phyloP scores from a whole-genome alignment of 495 filamentous ascomycete species.

The Lophiostoma macrostomum region DNA sequence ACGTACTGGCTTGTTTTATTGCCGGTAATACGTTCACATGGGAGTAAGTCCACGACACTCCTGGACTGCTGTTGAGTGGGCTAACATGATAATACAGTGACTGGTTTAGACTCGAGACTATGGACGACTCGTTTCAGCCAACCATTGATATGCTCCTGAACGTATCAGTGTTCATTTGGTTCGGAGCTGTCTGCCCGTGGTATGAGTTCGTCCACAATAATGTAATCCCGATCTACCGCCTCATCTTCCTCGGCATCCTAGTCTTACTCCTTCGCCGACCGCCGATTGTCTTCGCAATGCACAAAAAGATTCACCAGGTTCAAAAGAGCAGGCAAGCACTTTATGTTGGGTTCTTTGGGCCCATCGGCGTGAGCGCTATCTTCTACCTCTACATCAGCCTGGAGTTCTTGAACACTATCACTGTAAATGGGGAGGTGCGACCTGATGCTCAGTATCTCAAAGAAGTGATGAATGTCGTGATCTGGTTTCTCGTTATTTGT shows the following conservation, averaged over 20 bases:
- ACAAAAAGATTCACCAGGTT: conserved; percentile 77
- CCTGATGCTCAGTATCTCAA: conserved; percentile 62
- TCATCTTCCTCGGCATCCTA: conserved; percentile 75
- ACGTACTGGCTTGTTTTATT: conserved; percentile 89
- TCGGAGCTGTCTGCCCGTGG: conserved; percentile 87
- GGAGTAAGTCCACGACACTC: conserved; percentile 50
- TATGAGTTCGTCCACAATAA: conserved; percentile 60
- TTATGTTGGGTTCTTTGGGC: conserved; percentile 91
- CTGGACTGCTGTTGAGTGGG: background rate
- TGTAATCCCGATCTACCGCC: conserved; percentile 71
- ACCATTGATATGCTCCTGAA: conserved; percentile 90
- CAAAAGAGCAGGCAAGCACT: conserved; percentile 68
- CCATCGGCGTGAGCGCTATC: conserved; percentile 88
- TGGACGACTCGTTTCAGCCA: conserved; percentile 85
- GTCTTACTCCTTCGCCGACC: conserved; percentile 77
- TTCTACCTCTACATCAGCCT: conserved; percentile 82
- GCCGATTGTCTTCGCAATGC: conserved; percentile 70
- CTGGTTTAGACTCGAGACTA: conserved; percentile 86
- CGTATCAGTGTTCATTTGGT: conserved; percentile 86
- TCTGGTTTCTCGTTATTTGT: conserved; percentile 85
- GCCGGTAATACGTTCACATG: conserved; percentile 89
- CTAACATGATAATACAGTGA: conserved; percentile 46
- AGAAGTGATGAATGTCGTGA: conserved; percentile 65
- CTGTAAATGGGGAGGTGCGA: conserved; percentile 57
- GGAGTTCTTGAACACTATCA: conserved; percentile 59